Conservation (phyloP, 2,329 filamentous ascomycete genomes). For the Thielaviopsis ethacetica region DNA sequence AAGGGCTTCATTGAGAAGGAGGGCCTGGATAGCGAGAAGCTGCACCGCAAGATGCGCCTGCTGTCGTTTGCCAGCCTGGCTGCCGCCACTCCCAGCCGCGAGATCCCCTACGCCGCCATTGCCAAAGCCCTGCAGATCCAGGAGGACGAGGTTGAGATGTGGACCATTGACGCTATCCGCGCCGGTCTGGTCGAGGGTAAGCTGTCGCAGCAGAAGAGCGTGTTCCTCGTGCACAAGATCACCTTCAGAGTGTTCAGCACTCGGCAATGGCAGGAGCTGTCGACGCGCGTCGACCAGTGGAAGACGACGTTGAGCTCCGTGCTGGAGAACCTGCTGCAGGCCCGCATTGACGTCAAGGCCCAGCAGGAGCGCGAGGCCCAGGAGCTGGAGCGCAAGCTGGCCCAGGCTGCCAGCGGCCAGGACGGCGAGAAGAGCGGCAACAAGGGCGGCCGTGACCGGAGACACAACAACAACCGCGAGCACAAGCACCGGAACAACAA, state of each 20-base stretch:
- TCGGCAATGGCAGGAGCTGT: conserved; percentile 95
- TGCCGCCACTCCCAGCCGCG: conserved; percentile 65
- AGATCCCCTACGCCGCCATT: conserved; percentile 77
- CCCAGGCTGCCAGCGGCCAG: conserved; percentile 23
- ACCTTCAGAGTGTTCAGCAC: conserved; percentile 95
- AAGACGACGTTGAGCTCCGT: conserved; percentile 66
- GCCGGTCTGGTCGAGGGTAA: conserved; percentile 92
- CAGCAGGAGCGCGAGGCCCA: conserved; percentile 64
- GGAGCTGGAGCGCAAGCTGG: conserved; percentile 52
- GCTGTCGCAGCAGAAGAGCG: conserved; percentile 78
- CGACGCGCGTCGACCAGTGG: conserved; percentile 83
- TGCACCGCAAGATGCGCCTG: conserved; percentile 91
- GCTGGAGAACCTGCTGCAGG: conserved; percentile 57
- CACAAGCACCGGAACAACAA: conserved; percentile 20
- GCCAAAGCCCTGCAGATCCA: conserved; percentile 72
- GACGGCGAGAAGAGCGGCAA: conserved; percentile 18
- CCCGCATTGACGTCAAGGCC: conserved; percentile 63
- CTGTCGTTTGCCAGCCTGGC: conserved; percentile 84
- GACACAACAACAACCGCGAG: conserved; percentile 18
- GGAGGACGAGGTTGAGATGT: conserved; percentile 78
- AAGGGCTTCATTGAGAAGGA: conserved; percentile 68
- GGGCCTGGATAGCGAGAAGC: conserved; percentile 51
- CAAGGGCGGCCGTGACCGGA: conserved; percentile 17
- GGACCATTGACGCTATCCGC: conserved; percentile 97
- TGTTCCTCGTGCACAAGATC: conserved; percentile 89